phyloP scores from a whole-genome alignment of 306 rosid species.

The Quercus aquifolioides region DNA sequence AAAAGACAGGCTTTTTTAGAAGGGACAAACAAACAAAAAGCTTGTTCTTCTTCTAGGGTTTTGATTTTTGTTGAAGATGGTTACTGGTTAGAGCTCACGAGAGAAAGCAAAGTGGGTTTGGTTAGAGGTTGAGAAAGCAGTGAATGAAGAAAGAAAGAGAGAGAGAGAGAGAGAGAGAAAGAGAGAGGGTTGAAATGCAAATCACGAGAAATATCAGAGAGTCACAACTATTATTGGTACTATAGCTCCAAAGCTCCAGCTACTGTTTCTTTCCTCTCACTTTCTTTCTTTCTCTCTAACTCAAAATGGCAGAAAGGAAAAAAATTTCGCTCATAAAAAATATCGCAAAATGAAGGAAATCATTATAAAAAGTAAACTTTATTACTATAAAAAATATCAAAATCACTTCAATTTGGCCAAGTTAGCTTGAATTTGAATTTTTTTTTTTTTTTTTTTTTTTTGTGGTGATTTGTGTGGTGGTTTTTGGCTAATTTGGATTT shows the following conservation, averaged over 20 bases:
- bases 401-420: too few relatives aligned
- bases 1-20: not conserved
- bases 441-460: too few relatives aligned
- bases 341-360: too few relatives aligned
- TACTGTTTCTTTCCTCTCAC: constrained; percentile 8
- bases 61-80: too few relatives aligned
- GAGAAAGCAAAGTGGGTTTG: constrained; percentile 4
- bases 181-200: constrained; percentile 37
- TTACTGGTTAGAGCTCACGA: not conserved
- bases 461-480: too few relatives aligned
- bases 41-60: not conserved
- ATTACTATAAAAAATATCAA: too few relatives aligned
- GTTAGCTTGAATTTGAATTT: too few relatives aligned
- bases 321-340: too few relatives aligned
- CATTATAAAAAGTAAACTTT: too few relatives aligned
- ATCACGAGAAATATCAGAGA: constrained; percentile 64
- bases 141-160: constrained; percentile 44
- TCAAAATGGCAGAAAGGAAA: constrained; percentile 23
- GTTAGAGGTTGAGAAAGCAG: constrained; percentile 12
- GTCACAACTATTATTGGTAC: constrained; percentile 15
- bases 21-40: not conserved
- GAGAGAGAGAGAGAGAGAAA: too few relatives aligned
- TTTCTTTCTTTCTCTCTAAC: too few relatives aligned
- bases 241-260: not conserved
- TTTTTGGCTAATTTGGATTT: too few relatives aligned